These are phyloP conservation scores for Amauroascus niger DNA, from an alignment of 2,329 filamentous ascomycete species.

Conservation along the genomic window DNA sequence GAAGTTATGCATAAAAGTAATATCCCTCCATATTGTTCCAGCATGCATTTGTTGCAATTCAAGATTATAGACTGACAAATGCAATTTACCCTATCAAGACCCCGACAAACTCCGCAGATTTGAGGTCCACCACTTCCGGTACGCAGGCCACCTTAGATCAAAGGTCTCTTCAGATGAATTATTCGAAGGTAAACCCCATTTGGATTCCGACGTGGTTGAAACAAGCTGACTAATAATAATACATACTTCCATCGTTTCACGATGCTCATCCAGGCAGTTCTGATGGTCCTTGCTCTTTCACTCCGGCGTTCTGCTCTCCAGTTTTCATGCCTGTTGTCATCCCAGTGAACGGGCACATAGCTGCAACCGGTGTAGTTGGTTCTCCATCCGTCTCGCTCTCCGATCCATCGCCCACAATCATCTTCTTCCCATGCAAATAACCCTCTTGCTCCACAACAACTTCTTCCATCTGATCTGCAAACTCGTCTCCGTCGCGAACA, in stretches of 20 bases:
- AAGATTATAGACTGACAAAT: background rate
- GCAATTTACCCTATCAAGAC: background rate
- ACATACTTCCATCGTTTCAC: background rate
- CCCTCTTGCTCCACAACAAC: slow-evolving; percentile 52
- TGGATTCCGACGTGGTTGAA: background rate
- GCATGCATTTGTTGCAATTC: no score
- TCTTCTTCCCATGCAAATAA: slow-evolving; percentile 53
- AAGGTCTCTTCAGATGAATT: no score
- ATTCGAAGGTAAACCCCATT: no score
- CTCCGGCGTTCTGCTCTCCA: background rate
- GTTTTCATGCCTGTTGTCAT: background rate
- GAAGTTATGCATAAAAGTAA: no score
- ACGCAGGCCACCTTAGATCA: no score
- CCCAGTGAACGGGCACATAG: slow-evolving; percentile 11
- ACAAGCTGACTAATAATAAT: slow-evolving; percentile 2
- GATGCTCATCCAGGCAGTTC: slow-evolving; percentile 6
- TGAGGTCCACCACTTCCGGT: no score
- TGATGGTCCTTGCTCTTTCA: background rate
- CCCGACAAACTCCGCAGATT: background rate
- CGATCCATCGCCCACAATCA: slow-evolving; percentile 31
- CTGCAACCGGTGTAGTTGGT: background rate
- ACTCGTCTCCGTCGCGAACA: slow-evolving; percentile 58
- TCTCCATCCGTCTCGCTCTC: slow-evolving; percentile 7
- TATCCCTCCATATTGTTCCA: no score
- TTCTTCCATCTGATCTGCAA: slow-evolving; percentile 36